These are phyloP conservation scores for Heritiera fomes DNA, from an alignment of 345 rosid genomes.

Conservation along the genomic window DNA sequence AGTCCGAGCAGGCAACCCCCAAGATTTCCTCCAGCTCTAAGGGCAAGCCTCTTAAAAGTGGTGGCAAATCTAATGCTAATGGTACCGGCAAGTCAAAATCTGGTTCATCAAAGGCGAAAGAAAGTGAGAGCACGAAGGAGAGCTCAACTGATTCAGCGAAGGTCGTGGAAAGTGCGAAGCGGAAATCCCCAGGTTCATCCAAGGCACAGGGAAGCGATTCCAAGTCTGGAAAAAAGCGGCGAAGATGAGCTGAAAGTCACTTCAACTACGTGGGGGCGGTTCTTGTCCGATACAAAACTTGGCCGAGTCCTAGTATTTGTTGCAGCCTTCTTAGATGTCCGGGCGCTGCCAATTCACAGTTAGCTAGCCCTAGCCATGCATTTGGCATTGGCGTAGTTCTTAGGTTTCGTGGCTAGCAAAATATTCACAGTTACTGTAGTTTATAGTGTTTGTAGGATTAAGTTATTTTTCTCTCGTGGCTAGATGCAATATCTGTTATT, in stretches of 20 bases:
- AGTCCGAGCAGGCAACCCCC: conserved; percentile 47
- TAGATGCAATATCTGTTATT: conserved; percentile 32
- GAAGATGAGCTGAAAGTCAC: conserved; percentile 40
- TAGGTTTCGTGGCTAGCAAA: conserved; percentile 19
- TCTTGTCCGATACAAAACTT: background rate
- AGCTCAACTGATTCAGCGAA: conserved; percentile 49
- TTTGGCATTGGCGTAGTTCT: conserved; percentile 17
- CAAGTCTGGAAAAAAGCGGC: conserved; percentile 63
- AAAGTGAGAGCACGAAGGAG: conserved; percentile 40
- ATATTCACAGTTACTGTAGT: conserved; percentile 33
- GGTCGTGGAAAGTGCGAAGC: conserved; percentile 41
- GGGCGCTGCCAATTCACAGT: background rate
- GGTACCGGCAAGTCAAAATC: conserved; percentile 51
- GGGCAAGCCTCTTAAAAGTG: conserved; percentile 42
- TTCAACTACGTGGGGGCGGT: background rate
- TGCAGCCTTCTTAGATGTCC: background rate
- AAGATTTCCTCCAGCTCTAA: conserved; percentile 38
- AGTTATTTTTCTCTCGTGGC: conserved; percentile 14
- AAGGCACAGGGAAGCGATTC: conserved; percentile 53
- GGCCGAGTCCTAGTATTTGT: background rate
- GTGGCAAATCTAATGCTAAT: conserved; percentile 42
- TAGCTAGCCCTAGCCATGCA: conserved; percentile 24
- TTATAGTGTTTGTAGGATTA: conserved; percentile 35
- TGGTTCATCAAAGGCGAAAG: conserved; percentile 51
- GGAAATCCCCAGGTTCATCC: conserved; percentile 41